Evolutionary conservation across 176 grass and related monocot genomes (phyloP).

Genomic region (Carex littledalei): DNA sequence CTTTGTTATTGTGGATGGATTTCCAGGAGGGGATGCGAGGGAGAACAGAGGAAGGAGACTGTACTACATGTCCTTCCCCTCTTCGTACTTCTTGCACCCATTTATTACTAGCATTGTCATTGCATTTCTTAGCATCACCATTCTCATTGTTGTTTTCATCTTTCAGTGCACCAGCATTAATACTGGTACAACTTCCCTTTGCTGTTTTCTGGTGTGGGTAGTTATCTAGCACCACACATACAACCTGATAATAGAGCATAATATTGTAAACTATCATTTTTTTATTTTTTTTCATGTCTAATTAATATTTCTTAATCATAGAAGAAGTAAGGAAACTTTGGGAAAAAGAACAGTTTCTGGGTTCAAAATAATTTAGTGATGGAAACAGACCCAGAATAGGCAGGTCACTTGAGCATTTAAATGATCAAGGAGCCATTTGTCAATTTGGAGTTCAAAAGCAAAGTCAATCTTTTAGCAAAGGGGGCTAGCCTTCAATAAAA

Average conservation of each 20-base stretch:
- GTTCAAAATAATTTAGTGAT: not conserved
- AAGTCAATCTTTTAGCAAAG: not conserved
- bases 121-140: conserved; percentile 9
- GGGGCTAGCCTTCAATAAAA: not conserved
- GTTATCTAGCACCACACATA: conserved; percentile 84
- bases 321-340: not conserved
- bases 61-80: conserved; percentile 37
- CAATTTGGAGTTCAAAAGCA: not conserved
- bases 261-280: too few species aligned
- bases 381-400: not conserved
- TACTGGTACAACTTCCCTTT: conserved; percentile 30
- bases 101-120: conserved; percentile 29
- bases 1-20: conserved; percentile 62
- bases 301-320: not conserved
- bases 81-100: conserved; percentile 52
- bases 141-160: conserved; percentile 21
- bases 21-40: conserved; percentile 56
- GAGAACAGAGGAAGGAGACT: conserved; percentile 46
- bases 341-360: not conserved
- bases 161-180: not conserved
- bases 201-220: conserved; percentile 45
- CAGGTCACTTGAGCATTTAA: not conserved
- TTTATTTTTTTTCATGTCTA: not conserved
- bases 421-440: not conserved
- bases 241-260: conserved; percentile 44